Evolutionary conservation across 2,329 filamentous ascomycete genomes (phyloP), one percentile per base, ranked within the genome.

Genomic region (Diplodia seriata): DNA sequence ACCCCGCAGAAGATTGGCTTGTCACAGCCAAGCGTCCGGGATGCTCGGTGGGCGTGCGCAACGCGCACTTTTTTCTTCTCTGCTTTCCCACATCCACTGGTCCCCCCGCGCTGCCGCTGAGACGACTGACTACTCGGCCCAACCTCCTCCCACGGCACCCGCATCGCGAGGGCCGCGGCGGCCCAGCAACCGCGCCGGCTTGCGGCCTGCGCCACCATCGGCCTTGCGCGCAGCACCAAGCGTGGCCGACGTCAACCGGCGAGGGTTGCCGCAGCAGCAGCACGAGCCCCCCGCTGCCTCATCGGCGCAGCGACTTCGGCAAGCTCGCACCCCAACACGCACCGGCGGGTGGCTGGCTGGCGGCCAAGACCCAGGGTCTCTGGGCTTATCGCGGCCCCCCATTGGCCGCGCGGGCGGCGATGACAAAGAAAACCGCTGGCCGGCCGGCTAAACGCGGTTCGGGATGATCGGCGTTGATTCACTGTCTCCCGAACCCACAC

Each of bases 381-480:
- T 18, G 43, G 43, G 40, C 59, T 62, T 62, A 62, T 62, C 59
- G 59, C 59, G 59, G 23, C 59, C 29, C 43, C 59, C 43, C 23
- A 62, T 62, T 62, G 59, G 59, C 43, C 43, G 18, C 43, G 11
- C 29, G 23, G 59, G 26, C 59, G 14, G 59, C 59, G 29, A 62
- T 62, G 59, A 62, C 59, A 62, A 62, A 62, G 59, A 62, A 62
- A 62, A 62, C 59, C 38, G n/a, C 43, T 36, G 29, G 38, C 29
- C 43, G 59, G 59, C 59, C 59, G 59, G 59, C 59, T 62, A 62
- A 62, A 62, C 59, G 59, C 59, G 59, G 59, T 62, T 62, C 59
- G 59, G 59, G 59, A 62, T 23, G 59, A 62, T 62, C 59, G 59
- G 59, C 59, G 59, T n/a, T 62, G 59, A 62, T 62, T 50, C 59